Evolutionary conservation across 2,329 filamentous ascomycete genomes (phyloP).

Genomic region (Xylaria sp.): DNA sequence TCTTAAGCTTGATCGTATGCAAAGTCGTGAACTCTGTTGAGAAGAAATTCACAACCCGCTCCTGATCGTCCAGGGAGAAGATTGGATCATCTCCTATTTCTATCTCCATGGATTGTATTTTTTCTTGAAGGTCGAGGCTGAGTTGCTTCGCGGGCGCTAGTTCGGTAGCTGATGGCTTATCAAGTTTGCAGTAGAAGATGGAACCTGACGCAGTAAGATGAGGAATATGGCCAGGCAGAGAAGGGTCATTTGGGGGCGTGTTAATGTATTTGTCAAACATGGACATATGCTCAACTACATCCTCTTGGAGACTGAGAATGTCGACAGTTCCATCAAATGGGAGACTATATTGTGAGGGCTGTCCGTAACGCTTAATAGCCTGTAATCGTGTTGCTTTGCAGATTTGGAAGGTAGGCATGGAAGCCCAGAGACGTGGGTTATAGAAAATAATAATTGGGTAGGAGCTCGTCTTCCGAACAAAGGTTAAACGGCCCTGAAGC

Average conservation of each 20-base stretch:
- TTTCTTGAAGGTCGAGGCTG: not conserved
- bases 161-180: too few relatives aligned
- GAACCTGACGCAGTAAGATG: too few relatives aligned
- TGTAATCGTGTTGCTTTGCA: not conserved
- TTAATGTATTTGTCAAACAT: not conserved
- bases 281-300: too few relatives aligned
- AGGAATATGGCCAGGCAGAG: too few relatives aligned
- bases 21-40: not conserved
- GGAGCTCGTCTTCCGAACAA: too few relatives aligned
- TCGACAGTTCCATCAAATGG: conserved; percentile 11
- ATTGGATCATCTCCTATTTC: not conserved
- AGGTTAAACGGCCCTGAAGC: not conserved
- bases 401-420: conserved; percentile 10
- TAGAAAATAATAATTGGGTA: too few relatives aligned
- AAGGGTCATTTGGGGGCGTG: too few relatives aligned
- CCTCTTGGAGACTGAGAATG: not conserved
- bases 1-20: not conserved
- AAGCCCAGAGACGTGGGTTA: conserved; percentile 13
- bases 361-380: conserved; percentile 14
- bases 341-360: not conserved
- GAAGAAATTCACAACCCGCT: not conserved
- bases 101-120: not conserved
- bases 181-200: too few relatives aligned
- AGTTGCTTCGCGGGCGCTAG: not conserved
- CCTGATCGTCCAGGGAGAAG: too few relatives aligned